phyloP scores from a whole-genome alignment of 345 rosid species.

The Salix arbutifolia region DNA sequence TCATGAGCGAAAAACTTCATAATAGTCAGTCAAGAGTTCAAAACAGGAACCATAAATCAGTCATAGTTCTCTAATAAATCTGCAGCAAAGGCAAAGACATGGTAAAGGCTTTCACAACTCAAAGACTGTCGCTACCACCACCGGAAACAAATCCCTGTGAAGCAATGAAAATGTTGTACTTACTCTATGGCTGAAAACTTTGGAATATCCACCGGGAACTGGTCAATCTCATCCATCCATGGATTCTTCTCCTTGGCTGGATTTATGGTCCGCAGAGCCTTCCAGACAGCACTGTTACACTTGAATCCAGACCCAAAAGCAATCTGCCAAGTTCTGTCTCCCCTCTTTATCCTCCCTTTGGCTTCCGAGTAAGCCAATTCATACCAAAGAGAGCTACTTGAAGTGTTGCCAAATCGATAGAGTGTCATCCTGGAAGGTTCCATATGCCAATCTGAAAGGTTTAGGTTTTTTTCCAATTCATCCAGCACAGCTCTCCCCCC shows the following conservation, averaged over 20 bases:
- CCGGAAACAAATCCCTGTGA: neutral
- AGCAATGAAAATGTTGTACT: neutral
- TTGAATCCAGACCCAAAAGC: slow-evolving; percentile 22
- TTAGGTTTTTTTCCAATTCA: slow-evolving; percentile 15
- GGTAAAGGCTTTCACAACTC: neutral
- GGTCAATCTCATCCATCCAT: slow-evolving; percentile 48
- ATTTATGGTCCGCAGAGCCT: slow-evolving; percentile 18
- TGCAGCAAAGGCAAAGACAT: neutral
- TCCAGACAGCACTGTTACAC: slow-evolving; percentile 20
- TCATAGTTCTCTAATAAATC: neutral
- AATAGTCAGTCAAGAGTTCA: neutral
- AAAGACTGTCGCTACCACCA: neutral
- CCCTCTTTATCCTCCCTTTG: slow-evolving; percentile 13
- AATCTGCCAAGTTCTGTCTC: slow-evolving; percentile 19
- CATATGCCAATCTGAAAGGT: slow-evolving; percentile 17
- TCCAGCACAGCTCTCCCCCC: slow-evolving; percentile 19
- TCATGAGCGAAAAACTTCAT: neutral
- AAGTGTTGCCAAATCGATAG: slow-evolving; percentile 17
- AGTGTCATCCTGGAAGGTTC: slow-evolving; percentile 24
- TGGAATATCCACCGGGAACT: slow-evolving; percentile 43
- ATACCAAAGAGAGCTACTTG: slow-evolving; percentile 21
- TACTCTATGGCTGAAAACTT: slow-evolving; percentile 24
- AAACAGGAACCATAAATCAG: neutral
- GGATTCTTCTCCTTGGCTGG: slow-evolving; percentile 49
- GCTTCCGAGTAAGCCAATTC: slow-evolving; percentile 18